A percentile compares a stretch with the other conserved stretches of the same genome.
Evolutionary conservation across 352 stramenopile species (phyloP).

Genomic region (Globisporangium perplexum): DNA sequence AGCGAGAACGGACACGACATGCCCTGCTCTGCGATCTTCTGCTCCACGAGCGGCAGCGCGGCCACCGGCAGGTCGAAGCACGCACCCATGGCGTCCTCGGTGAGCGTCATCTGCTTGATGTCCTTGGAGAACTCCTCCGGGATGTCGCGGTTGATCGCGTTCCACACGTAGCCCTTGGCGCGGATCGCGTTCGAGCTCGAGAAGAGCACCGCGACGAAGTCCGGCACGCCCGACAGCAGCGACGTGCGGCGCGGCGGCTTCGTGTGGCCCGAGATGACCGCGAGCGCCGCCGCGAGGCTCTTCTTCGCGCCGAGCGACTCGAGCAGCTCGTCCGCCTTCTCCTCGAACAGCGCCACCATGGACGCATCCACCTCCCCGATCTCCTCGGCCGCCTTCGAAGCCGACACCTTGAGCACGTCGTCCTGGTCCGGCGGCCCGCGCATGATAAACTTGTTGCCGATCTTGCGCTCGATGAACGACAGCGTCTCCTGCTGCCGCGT

Average conservation of each 20-base stretch:
- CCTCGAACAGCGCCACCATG: constrained; percentile 76
- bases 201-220: constrained; percentile 89
- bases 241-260: constrained; percentile 69
- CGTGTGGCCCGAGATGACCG: constrained; percentile 90
- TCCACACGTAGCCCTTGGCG: constrained; percentile 91
- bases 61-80: constrained; percentile 88
- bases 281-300: constrained; percentile 74
- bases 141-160: constrained; percentile 85
- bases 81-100: constrained; percentile 80
- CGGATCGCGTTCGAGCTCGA: constrained; percentile 77
- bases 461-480: constrained; percentile 80
- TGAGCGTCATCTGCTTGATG: constrained; percentile 89
- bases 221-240: constrained; percentile 86
- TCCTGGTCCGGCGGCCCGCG: constrained; percentile 76
- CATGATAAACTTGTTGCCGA: constrained; percentile 89
- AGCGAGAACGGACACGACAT: constrained; percentile 72
- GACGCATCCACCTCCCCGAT: constrained; percentile 72
- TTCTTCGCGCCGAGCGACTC: constrained; percentile 53
- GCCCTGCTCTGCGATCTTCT: constrained; percentile 65
- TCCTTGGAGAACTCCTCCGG: constrained; percentile 62
- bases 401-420: constrained; percentile 87
- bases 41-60: constrained; percentile 55
- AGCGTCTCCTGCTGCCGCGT: constrained; percentile 70
- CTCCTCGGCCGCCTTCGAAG: constrained; percentile 72
- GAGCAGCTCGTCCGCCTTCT: constrained; percentile 62